Percentiles rank a stretch among this genome's conserved stretches.
These are phyloP conservation scores for Capronia epimyces DNA, from an alignment of 2,329 filamentous ascomycete species.

Conservation along the genomic window DNA sequence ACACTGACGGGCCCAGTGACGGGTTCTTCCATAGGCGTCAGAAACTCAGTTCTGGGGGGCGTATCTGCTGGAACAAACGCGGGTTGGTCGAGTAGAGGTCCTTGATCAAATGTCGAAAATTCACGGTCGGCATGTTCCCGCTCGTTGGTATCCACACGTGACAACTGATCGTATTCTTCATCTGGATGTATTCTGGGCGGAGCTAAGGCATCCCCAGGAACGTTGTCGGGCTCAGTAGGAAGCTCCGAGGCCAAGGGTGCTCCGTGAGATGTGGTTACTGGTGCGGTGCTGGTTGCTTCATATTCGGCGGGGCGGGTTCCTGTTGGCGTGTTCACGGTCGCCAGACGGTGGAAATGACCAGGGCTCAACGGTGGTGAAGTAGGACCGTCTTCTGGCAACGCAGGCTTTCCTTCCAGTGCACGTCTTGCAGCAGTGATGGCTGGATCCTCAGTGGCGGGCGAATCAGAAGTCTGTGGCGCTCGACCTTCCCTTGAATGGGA, in stretches of 20 bases:
- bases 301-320: constrained; percentile 1
- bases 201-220: constrained; percentile 31
- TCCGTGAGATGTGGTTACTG: constrained; percentile 15
- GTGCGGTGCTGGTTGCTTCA: constrained; percentile 4
- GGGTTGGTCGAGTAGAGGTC: constrained; percentile 78
- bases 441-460: constrained; percentile 16
- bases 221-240: constrained; percentile 31
- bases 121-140: constrained; percentile 42
- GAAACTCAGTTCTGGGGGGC: constrained; percentile 32
- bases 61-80: constrained; percentile 65
- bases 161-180: constrained; percentile 53
- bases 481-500: constrained; percentile 17
- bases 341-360: constrained; percentile 23
- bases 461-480: constrained; percentile 8
- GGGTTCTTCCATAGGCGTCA: constrained; percentile 18
- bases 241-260: constrained; percentile 29
- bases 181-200: constrained; percentile 42
- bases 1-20: constrained; percentile 27
- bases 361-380: constrained; percentile 27
- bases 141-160: constrained; percentile 54
- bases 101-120: constrained; percentile 74
- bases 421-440: constrained; percentile 27
- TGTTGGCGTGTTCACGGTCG: constrained; percentile 3
- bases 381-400: constrained; percentile 15
- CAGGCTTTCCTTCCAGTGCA: constrained; percentile 28